Evolutionary conservation across 345 rosid genomes (phyloP), one percentile per base, ranked within the genome.

Genomic region (Acer yangbiense): DNA sequence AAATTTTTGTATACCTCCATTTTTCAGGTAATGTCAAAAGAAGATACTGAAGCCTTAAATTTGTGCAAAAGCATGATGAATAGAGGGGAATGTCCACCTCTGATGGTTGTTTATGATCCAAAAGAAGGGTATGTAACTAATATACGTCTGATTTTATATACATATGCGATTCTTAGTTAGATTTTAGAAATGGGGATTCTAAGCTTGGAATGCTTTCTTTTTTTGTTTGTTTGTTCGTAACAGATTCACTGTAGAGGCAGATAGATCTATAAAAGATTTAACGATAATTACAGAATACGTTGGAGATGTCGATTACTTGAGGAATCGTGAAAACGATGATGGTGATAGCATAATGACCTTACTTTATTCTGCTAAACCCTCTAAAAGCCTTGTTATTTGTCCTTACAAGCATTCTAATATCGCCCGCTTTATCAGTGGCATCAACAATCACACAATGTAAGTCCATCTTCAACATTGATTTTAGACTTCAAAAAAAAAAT

Each of bases 341-440:
- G 97, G 99, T 71, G 99, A 96, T 83, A 94, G 99, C 84, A 90
- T 90, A 90, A 96, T 96, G 99, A 92, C 97, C 39, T 86, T 96
- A 75, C 94, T 96, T 39, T 85, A 83, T 74, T 89, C 97, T 69
- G 77, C 85, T 77, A 84, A 90, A 77, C 85, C 87, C 71, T 86
- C 78, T n/a, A 78, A 84, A 74, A 90, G 93, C 80, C 99, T 95
- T 10, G 97, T 93, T 61, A 90, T 95, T 75, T 96, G 99, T 72
- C 98, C 99, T 32, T 95, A 93, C 77, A 91, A 80, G 83, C 89
- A 82, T 52, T 82, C 97, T 60, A 94, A 92, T 78, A 88, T 96
- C 21, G 97, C 98, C 17, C 92, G 98, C 6, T 96, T 94, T 84
- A 87, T 96, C 73, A 94, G 86, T 72, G 98, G 99, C 82, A 96